Evolutionary conservation across 2,329 filamentous ascomycete genomes (phyloP), one percentile per base, ranked within the genome.

Genomic region (Ophiostoma perfectum): DNA sequence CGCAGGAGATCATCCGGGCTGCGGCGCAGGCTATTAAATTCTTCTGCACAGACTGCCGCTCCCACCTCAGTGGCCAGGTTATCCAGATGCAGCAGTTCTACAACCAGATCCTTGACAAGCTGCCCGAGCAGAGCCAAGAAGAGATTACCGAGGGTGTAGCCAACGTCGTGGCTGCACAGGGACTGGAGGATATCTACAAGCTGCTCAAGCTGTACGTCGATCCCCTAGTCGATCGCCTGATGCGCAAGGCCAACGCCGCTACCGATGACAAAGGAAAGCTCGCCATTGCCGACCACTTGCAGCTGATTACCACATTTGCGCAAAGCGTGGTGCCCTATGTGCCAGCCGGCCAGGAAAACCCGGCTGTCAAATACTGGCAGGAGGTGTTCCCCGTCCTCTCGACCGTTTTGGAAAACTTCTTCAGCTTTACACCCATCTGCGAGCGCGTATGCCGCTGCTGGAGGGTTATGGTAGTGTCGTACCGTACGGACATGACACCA

Each of bases 131-230:
- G 62, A 98, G 94, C 76, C 93, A 97, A 78, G 93, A 98, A 77
- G 95, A 99, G 78, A 87, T 99, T 65, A 98, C 95, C 0, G 94
- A 99, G 77, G 95, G 95, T 72, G 93, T 98, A 63, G 93, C 95
- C 11, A 91, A 89, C 65, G 93, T 99, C 16, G 89, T 99, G 67
- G 91, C 93, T 11, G 92, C 90, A 66, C 93, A 97, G 76, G 92
- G 93, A 5, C 79, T 88, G 38, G 84, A 88, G 58, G 91, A 96
- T 75, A 87, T 93, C 27, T 96, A 96, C 78, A 87, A 87, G 70
- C 88, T 93, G 2, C 84, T 99, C 74, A 97, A 97, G 80, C 83
- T 95, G 64, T 98, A 96, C 81, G 96, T 92, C 77, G 92, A 97
- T 75, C 95, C 95, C 9, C 85, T 99, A 69, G 88, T 98, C 75